Evolutionary conservation across 2,329 filamentous ascomycete genomes (phyloP), one percentile per base, ranked within the genome.

Genomic region (Corniculantispora saksenae): DNA sequence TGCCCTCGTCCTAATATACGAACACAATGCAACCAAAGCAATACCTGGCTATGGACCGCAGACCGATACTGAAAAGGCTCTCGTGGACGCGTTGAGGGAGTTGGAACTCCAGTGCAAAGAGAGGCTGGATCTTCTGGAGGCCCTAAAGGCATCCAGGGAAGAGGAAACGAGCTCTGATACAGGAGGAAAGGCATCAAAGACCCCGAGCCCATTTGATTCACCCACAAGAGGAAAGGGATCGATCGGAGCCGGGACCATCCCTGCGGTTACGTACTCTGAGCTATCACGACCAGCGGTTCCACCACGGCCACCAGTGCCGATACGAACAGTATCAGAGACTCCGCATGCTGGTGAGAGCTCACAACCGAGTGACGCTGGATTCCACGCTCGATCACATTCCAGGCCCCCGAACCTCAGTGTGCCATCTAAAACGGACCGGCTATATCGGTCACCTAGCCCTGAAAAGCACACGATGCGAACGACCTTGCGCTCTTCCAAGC

Each of bases 21-120:
- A 94, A 72, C 90, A 95, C 78, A 91, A 93, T 76, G 88, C 91
- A 66, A 91, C 90, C 75, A 89, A 89, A 73, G 83, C 91, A 50
- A 86, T 91, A 54, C 83, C 88, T 55, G 88, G 84, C 67, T 91
- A 91, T 74, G 81, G 83, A 15, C 89, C 92, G 23, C 88, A 88
- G 72, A 90, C 88, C 59, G 92, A 96, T 77, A 96, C 92, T 1
- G 94, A 98, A 74, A 90, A 87, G 72, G 89, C 92, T 3, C 79
- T 98, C 64, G 85, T 91, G 63, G 91, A 95, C 64, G 96, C 93
- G 57, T 79, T 98, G 66, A 87, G 88, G 66, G 86, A 93, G 72
- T 85, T 98, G 73, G 93, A 98, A 75, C 76, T 94, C 68, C 94
- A 97, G 78, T 97, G 94, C 78, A 94, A 95, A 76, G 94, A 98